Evolutionary conservation across 768 basidiomycete genomes (phyloP).

Genomic region (Lactifluus volemus): DNA sequence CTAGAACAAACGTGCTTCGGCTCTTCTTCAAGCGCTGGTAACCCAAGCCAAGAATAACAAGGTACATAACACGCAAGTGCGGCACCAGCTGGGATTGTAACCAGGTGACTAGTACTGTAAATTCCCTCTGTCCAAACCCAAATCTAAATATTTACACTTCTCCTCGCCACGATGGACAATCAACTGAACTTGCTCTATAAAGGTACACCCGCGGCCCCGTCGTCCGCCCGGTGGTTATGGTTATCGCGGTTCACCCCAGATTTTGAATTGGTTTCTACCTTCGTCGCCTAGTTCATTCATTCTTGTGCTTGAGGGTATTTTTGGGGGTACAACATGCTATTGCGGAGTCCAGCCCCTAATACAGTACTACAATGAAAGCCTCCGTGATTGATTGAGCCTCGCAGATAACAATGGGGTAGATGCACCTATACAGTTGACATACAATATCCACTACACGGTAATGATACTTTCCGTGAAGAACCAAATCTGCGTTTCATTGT

Average conservation of each 20-base stretch:
- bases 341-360: too few relatives aligned
- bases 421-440: neutral
- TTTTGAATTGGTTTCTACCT: too few relatives aligned
- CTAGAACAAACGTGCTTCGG: slow-evolving; percentile 13
- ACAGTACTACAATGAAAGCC: too few relatives aligned
- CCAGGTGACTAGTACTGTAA: neutral
- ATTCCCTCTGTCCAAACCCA: neutral
- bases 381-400: neutral
- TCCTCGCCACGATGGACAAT: neutral
- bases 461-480: neutral
- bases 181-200: neutral
- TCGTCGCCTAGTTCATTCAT: neutral
- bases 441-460: neutral
- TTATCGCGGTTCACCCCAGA: neutral
- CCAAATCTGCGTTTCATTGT: neutral
- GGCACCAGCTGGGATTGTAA: neutral
- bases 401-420: neutral
- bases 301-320: neutral
- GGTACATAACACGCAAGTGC: neutral
- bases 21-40: neutral
- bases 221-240: neutral
- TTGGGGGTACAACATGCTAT: neutral
- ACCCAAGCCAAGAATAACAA: neutral
- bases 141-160: neutral
- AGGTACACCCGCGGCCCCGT: slow-evolving; percentile 1